Percentiles rank a stretch among this genome's conserved stretches.
Evolutionary conservation across 2,329 filamentous ascomycete species (phyloP).

Genomic region (Graphiopsis chlorocephala): DNA sequence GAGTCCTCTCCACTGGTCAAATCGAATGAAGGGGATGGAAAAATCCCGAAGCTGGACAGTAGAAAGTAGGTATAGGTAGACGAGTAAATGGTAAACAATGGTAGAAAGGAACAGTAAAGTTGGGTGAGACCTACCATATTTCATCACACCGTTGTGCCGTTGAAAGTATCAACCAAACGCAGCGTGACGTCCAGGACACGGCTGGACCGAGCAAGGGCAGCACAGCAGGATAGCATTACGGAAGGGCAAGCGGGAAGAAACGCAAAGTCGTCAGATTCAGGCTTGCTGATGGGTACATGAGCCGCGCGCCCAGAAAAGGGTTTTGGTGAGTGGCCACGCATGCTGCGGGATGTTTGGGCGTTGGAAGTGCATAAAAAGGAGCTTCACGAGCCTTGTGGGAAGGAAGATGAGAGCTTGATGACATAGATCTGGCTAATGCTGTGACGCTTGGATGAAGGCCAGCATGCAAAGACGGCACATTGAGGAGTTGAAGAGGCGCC

Average conservation of each 20-base stretch:
- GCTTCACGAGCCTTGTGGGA: too few relatives aligned
- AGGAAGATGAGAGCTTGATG: background rate
- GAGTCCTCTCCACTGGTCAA: too few relatives aligned
- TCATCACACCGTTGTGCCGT: background rate
- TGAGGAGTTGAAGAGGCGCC: background rate
- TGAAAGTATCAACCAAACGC: background rate
- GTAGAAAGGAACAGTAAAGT: too few relatives aligned
- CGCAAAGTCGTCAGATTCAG: background rate
- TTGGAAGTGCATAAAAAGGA: too few relatives aligned
- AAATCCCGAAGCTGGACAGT: too few relatives aligned
- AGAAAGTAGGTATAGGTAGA: too few relatives aligned
- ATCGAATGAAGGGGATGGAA: background rate
- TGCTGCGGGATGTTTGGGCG: background rate
- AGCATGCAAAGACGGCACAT: background rate
- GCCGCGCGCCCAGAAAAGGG: background rate
- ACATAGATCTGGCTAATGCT: background rate
- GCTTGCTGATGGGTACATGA: too few relatives aligned
- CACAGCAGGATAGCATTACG: background rate
- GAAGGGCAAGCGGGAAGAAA: background rate
- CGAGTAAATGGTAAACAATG: too few relatives aligned
- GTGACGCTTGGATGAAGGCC: background rate
- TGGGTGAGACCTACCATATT: background rate
- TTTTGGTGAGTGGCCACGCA: background rate
- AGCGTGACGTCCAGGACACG: background rate
- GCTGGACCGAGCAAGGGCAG: background rate